Evolutionary conservation across 305 asterid species (phyloP).

Genomic region (Solanum aculeatissimum): DNA sequence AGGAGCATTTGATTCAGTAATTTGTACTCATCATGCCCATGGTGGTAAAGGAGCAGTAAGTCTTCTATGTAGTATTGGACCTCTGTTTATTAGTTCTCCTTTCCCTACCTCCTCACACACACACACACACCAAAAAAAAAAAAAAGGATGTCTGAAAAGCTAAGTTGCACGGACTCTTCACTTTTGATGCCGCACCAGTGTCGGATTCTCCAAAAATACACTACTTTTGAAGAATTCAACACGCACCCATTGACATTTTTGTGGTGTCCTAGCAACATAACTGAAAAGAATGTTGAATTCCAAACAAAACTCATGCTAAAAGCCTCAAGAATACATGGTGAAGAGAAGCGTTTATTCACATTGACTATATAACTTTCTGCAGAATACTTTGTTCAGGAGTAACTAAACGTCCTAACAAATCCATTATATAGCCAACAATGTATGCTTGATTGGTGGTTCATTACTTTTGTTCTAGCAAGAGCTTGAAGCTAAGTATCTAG

Average conservation of each 20-base stretch:
- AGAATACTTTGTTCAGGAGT: background rate
- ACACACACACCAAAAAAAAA: background rate
- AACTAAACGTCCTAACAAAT: background rate
- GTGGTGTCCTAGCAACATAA: background rate
- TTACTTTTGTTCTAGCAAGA: background rate
- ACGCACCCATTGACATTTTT: background rate
- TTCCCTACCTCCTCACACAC: background rate
- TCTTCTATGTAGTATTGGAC: constrained; percentile 1
- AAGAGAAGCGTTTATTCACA: background rate
- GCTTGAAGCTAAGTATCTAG: background rate
- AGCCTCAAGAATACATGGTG: background rate
- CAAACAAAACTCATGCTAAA: background rate
- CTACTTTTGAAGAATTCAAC: background rate
- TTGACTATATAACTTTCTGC: background rate
- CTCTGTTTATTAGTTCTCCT: background rate
- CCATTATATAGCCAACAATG: background rate
- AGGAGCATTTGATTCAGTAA: constrained; percentile 91
- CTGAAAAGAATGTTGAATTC: background rate
- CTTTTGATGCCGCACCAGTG: background rate
- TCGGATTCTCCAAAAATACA: background rate
- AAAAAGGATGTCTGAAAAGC: background rate
- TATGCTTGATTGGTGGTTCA: background rate
- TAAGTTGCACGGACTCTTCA: background rate
- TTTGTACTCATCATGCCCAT: constrained; percentile 92
- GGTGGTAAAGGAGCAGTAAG: constrained; percentile 99